Evolutionary conservation across 768 basidiomycete species (phyloP), one percentile per base, ranked within the genome.

Genomic region (Hydnomerulius pinastri): DNA sequence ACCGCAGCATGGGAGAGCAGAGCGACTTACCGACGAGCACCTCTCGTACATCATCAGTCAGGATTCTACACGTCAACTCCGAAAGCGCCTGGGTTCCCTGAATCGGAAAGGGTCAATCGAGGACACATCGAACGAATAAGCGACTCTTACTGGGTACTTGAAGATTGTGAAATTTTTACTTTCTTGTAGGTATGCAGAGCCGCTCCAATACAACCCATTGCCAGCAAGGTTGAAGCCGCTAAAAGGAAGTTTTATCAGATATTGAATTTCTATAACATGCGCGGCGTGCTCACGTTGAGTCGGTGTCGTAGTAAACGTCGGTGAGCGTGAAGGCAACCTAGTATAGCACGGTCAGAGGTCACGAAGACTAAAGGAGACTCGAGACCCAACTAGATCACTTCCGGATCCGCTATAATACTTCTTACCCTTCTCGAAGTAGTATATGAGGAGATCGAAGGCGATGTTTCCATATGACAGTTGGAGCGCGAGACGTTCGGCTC

Each of bases 381-480:
- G 12, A 35, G n/a, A 18, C 28, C 39, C 12, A 18, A 48, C 53
- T 15, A 30, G 23, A 12, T 39, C 30, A 10, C 12, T 20, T 3
- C 23, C 11, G 6, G 41, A 15, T 11, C 6, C 3, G 10, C 25
- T 43, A n/a, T 54, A 38, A 21, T 42, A 56, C 23, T 41, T 54
- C 3, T 1, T 4, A 6, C n/a, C 41, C 24, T 13, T 39, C 15
- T 56, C 15, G 27, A 56, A 54, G 30, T 56, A 56, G 27, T 56
- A 49, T 11, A n/a, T 17, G 28, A 56, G 53, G 11, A 56, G 46
- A n/a, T 60, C 59, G 32, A 35, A 60, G 17, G 61, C 48, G 15
- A 60, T 43, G 10, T 60, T 48, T 7, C 56, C 60, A 32, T 57
- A 56, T 8, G 47, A 43, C 18, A 45, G 36, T n/a, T 50, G 42